Evolutionary conservation across 352 stramenopile species (phyloP), one percentile per base, ranked within the genome.

Genomic region (Pythium inflatum): DNA sequence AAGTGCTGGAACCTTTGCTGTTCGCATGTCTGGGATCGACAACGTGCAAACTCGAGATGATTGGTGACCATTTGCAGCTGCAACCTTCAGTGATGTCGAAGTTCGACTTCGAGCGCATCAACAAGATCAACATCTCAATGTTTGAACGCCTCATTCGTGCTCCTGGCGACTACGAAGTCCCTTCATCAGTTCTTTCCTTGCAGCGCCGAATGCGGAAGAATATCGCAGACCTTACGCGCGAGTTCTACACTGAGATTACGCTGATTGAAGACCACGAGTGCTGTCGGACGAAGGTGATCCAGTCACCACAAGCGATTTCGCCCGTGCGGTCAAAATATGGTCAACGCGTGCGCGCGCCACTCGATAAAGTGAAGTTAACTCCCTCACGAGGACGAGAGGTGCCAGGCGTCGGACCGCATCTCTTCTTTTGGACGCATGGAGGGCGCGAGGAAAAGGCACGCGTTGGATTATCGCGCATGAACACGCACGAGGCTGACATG

Each of bases 41-140:
- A 5, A 96, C 87, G 2, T 81, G 83, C 50, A 96, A 97, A 48
- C 53, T 97, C 20, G 85, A 96, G 71, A 96, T 96, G 88, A 95
- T 96, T 59, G 90, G 90, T 13, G 90, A 97, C 48, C 89, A 97
- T 58, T 73, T 90, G 76, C 90, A 97, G 60, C 74, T 96, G 2
- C 86, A 95, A 34, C 90, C 90, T 7, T 89, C 79, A 8, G 76
- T 97, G 13, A 93, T 94, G 82, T 85, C 83, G 4, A 85, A 82
- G 5, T 94, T 92, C 62, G 88, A 96, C 61, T 97, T 95, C 59
- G 83, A 94, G 40, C 63, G 76, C 24, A 73, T 92, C 7, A 96
- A 96, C 75, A 89, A 90, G 66, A 91, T 97, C 30, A 95, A 95
- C 60, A 85, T 94, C 8, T 96, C 87, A 16, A 89, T 97, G 84